Evolutionary conservation across 129 eudicot species (phyloP).

Genomic region (Arctium lappa): DNA sequence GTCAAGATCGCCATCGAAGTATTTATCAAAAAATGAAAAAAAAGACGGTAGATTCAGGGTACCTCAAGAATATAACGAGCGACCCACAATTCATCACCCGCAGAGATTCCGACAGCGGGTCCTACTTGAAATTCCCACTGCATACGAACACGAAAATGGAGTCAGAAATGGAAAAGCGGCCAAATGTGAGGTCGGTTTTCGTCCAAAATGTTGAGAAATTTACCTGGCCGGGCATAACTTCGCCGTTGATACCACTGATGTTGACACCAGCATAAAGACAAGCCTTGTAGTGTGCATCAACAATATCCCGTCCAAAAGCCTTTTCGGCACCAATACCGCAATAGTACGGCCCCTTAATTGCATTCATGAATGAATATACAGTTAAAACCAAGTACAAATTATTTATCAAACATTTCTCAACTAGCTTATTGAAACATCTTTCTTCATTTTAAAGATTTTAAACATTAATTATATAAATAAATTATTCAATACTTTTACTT

Average conservation of each 20-base stretch:
- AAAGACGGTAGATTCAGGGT: not conserved
- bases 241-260: conserved; percentile 90
- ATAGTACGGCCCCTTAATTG: conserved; percentile 78
- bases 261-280: conserved; percentile 86
- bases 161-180: not conserved
- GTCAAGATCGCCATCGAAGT: not conserved
- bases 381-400: not conserved
- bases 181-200: not conserved
- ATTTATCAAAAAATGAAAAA: not conserved
- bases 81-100: conserved; percentile 89
- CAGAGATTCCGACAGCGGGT: conserved; percentile 86
- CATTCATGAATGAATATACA: not conserved
- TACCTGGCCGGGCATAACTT: conserved; percentile 98
- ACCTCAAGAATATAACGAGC: conserved; percentile 98
- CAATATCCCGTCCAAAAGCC: conserved; percentile 86
- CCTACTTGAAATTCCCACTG: conserved; percentile 99
- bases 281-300: conserved; percentile 89
- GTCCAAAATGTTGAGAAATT: not conserved
- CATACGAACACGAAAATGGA: not conserved
- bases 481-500: not conserved
- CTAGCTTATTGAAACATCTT: not conserved
- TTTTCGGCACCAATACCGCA: conserved; percentile 92
- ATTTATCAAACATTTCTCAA: too few species aligned
- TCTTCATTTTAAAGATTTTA: too few species aligned
- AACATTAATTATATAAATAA: not conserved